Base-by-base conservation (phyloP, 768 basidiomycete species). In the Butyriboletus loyo region DNA sequence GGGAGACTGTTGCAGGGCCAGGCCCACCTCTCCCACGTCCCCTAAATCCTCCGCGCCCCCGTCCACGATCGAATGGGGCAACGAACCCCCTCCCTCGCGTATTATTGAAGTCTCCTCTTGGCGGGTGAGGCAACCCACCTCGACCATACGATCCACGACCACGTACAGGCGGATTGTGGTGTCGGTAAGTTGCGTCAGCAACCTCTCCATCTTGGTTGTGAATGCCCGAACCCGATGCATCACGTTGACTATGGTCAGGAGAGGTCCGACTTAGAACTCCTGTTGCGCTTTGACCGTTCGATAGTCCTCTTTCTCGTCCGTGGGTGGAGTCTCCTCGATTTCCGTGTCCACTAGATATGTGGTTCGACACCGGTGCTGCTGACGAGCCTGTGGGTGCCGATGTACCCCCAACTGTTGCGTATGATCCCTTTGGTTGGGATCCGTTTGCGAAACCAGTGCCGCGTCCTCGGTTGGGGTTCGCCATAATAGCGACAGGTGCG, bases 401-500 rank as follows among this genome's bases (percentile, higher is more conserved):
- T 32, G 50, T 1, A 5, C 40, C 28, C 27, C 59, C 63, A 32
- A 22, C 46, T 13, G 43, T 9, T 25, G 60, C 46, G 17, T 66
- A 52, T 2, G 54, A 49, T 35, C 38, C 40, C n/a, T 42, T 50
- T 17, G 52, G 30, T 6, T 56, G 54, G 10, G 30, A 21, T 34
- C 49, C 54, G 30, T 59, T 59, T 5, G 54, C 37, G 28, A 49
- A 55, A 25, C 67, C 62, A 42, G 32, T 1, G 6, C 66, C 66
- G 30, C 73, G 75, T 10, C 71, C 74, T 35, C 74, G 68, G 55
- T 86, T 85, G 0, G 90, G 90, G 61, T 92, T 92, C 14, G 80
- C 67, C 85, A 91, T 87, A 50, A 92, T 91, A 31, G 82, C 78
- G 15, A 90, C 75, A 4, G 80, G 78, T 1, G 67, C 76, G 7